These are phyloP conservation scores for Acacia acuminata DNA, from an alignment of 306 rosid genomes.

Conservation along the genomic window DNA sequence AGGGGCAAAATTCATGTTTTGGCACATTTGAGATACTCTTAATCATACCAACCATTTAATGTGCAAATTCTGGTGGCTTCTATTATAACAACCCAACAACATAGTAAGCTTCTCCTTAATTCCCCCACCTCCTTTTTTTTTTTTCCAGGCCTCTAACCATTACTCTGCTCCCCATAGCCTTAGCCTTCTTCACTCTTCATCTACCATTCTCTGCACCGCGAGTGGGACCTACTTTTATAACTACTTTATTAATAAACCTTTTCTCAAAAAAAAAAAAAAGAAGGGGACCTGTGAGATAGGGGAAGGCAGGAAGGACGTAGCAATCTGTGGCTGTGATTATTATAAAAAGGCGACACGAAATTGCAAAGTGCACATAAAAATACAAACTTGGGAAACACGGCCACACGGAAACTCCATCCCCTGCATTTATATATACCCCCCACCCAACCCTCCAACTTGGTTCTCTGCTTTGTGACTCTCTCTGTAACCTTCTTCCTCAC, in stretches of 20 bases:
- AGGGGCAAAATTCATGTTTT: background rate
- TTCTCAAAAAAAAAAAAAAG: background rate
- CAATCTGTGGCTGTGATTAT: constrained; percentile 9
- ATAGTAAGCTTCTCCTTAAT: background rate
- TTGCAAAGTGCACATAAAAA: background rate
- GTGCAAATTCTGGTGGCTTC: no score
- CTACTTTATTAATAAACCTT: background rate
- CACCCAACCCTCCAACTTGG: background rate
- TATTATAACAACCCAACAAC: background rate
- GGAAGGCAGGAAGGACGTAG: constrained; percentile 19
- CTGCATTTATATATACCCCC: constrained; percentile 10
- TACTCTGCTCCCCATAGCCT: background rate
- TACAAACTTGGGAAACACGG: constrained; percentile 52
- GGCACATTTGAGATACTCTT: background rate
- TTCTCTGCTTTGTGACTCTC: constrained; percentile 7
- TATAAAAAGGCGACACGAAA: constrained; percentile 26
- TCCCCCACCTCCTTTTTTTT: no score
- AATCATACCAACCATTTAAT: background rate
- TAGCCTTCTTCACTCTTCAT: background rate
- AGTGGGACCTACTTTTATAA: background rate
- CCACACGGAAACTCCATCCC: constrained; percentile 38
- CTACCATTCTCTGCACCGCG: background rate
- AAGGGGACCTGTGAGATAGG: background rate
- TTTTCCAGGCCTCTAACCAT: no score
- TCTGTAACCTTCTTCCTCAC: constrained; percentile 18